Conservation (phyloP, 2,329 filamentous ascomycete genomes). For the Aspergillus japonicus region DNA sequence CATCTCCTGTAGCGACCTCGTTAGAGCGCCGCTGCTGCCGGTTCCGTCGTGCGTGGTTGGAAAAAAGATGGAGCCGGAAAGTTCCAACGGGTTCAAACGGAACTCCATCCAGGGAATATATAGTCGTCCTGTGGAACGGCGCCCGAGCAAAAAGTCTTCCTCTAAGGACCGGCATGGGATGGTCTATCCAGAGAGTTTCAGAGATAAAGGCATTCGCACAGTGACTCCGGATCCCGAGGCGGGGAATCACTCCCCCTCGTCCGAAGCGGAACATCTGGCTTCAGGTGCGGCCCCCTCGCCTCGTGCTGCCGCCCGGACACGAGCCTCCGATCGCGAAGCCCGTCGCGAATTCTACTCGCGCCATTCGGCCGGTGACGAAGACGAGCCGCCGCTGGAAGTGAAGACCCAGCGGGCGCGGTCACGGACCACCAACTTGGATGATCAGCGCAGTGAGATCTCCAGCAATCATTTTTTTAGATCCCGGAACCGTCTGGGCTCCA, state of each 20-base stretch:
- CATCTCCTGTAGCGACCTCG: conserved; percentile 27
- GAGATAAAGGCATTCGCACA: conserved; percentile 45
- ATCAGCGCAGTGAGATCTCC: conserved; percentile 41
- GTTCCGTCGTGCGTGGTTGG: conserved; percentile 22
- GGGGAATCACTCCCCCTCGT: conserved; percentile 39
- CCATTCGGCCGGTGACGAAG: conserved; percentile 34
- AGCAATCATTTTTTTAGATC: conserved; percentile 34
- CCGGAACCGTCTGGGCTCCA: conserved; percentile 40
- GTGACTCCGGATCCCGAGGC: conserved; percentile 47
- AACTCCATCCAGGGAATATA: conserved; percentile 40
- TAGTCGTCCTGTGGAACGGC: conserved; percentile 43
- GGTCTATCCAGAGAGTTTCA: conserved; percentile 48
- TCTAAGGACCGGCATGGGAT: conserved; percentile 48
- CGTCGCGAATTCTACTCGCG: conserved; percentile 33
- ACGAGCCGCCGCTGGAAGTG: conserved; percentile 32
- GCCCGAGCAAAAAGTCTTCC: conserved; percentile 49
- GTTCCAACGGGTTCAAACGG: conserved; percentile 41
- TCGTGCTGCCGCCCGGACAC: conserved; percentile 35
- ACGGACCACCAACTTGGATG: conserved; percentile 44
- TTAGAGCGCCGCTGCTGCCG: conserved; percentile 23
- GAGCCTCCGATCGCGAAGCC: conserved; percentile 34
- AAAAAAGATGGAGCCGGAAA: conserved; percentile 43
- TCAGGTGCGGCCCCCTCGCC: conserved; percentile 37
- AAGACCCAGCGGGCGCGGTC: conserved; percentile 39
- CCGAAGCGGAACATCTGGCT: conserved; percentile 36